phyloP scores from a whole-genome alignment of 2,329 filamentous ascomycete genomes.

The Ophiosphaerella narmari region DNA sequence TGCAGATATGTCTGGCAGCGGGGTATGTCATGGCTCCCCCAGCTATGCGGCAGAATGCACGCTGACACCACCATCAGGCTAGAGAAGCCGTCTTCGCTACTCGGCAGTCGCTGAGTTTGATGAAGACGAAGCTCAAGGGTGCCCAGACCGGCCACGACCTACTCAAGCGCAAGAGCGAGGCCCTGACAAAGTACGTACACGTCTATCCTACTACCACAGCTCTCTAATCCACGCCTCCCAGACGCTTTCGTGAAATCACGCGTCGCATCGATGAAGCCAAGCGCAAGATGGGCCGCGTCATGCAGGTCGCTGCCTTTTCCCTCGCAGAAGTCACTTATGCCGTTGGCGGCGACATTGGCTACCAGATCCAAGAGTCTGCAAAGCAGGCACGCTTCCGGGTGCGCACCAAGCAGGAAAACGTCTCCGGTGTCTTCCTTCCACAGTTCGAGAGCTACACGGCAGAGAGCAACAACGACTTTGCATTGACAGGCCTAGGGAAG shows the following conservation, averaged over 20 bases:
- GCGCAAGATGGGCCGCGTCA: conserved; percentile 98
- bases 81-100: conserved; percentile 97
- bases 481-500: conserved; percentile 91
- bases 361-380: conserved; percentile 96
- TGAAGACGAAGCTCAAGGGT: conserved; percentile 97
- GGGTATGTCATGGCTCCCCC: conserved; percentile 46
- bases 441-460: conserved; percentile 89
- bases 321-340: conserved; percentile 97
- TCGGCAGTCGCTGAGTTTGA: conserved; percentile 91
- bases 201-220: conserved; percentile 2
- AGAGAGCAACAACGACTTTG: conserved; percentile 94
- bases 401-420: conserved; percentile 96
- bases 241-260: conserved; percentile 95
- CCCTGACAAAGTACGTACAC: conserved; percentile 88
- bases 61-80: conserved; percentile 62
- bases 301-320: conserved; percentile 98
- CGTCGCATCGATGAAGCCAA: conserved; percentile 97
- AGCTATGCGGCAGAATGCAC: conserved; percentile 29
- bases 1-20: conserved; percentile 59
- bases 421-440: conserved; percentile 92
- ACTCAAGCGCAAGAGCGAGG: conserved; percentile 97
- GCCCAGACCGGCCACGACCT: conserved; percentile 80
- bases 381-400: conserved; percentile 91
- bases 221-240: conserved; percentile 46
- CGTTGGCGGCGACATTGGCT: conserved; percentile 89